These are phyloP conservation scores for Parachlorella kessleri DNA, from an alignment of 139 green algal genomes.

Conservation along the genomic window DNA sequence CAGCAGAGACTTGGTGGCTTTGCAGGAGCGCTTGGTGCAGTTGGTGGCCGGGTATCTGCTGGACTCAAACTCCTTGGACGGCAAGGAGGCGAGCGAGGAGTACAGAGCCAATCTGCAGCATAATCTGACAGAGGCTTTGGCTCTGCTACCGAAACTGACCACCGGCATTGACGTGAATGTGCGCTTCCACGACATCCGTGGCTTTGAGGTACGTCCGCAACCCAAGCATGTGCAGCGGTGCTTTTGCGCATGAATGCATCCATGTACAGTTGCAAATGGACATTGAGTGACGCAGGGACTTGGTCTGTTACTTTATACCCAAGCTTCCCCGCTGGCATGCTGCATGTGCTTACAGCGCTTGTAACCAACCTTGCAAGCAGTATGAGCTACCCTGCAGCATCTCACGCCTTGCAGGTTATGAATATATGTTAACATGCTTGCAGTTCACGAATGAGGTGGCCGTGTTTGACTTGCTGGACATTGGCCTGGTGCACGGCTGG, in stretches of 20 bases:
- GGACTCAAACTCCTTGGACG: slow-evolving; percentile 58
- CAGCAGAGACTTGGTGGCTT: too few species aligned
- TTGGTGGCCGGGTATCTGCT: slow-evolving; percentile 79
- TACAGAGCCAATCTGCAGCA: slow-evolving; percentile 65
- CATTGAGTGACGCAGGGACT: too few species aligned
- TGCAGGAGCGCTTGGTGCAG: slow-evolving; percentile 65
- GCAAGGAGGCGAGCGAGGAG: slow-evolving; percentile 18
- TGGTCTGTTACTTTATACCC: too few species aligned
- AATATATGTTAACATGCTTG: too few species aligned
- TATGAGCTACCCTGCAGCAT: slow-evolving; percentile 37
- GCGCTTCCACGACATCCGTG: slow-evolving; percentile 58
- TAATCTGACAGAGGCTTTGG: slow-evolving; percentile 73
- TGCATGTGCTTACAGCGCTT: too few species aligned
- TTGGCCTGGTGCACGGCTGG: slow-evolving; percentile 95
- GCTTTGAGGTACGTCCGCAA: slow-evolving; percentile 57
- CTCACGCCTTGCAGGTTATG: too few species aligned
- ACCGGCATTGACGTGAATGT: slow-evolving; percentile 98
- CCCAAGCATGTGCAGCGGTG: too few species aligned
- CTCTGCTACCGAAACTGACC: slow-evolving; percentile 72
- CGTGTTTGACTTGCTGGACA: slow-evolving; percentile 97
- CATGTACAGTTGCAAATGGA: too few species aligned
- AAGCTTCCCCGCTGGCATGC: too few species aligned
- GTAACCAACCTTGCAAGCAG: neutral
- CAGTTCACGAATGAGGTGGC: slow-evolving; percentile 80
- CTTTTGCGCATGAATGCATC: too few species aligned